Base-by-base conservation (phyloP, 164 flowering plant genomes). In the Vitis rupestris region DNA sequence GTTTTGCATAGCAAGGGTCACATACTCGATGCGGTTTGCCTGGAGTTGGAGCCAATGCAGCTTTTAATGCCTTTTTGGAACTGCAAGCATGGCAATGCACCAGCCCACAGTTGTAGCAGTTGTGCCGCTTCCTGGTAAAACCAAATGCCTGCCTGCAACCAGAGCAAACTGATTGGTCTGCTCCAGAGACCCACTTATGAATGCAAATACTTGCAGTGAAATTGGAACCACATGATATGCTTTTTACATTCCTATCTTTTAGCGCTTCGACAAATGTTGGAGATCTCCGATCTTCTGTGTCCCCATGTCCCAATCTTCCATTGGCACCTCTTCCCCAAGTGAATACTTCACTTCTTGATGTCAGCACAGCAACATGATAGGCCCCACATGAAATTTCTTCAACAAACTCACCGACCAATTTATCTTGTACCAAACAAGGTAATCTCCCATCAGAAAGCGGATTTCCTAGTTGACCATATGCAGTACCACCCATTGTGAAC, bases 341-440 rank as follows among this genome's bases (percentile, higher is more conserved):
- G 73, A 80, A 89, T 13, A 89, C 87, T 74, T 89, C 92, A 65
- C 84, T 83, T 82, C 89, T 82, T 67, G 97, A 79, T 53, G 94
- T 90, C 73, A 93, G 69, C n/a, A 87, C 92, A 49, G 89, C 93
- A 61, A 87, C 86, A 81, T 93, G 98, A 70, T 57, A 72, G 63
- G 85, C 83, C 4, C 98, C 98, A 65, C 93, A 90, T 13, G 93
- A 72, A 30, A 92, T 86, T 67, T 90, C 90, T 72, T 89, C 90
- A 44, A 92, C 89, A 72, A 83, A 87, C 61, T 86, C 89, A 52
- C 93, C 92, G 1, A 84, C 88, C 71, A 92, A 75, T 68, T 61
- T 85, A 68, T 87, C 97, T 74, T 88, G 92, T n/a, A 92, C 88
- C 27, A 88, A 72, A 72, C 84, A 81, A 59, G 94, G 94, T 37